Evolutionary conservation across 805 yeast genomes (phyloP), one percentile per base, ranked within the genome.

Genomic region (Millerago galiae): DNA sequence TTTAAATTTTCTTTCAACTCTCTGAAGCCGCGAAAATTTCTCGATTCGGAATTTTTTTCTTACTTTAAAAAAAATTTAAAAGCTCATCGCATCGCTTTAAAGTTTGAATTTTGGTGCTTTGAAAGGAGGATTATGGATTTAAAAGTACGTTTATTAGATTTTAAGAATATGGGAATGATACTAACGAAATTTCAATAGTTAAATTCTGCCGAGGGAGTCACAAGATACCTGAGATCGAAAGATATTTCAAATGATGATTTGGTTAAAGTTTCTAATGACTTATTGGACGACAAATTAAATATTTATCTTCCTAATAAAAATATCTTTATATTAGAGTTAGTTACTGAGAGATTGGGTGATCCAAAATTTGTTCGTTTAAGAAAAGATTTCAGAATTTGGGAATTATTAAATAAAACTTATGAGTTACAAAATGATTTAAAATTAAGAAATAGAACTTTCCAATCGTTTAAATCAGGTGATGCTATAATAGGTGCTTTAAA

Each of bases 281-380:
- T 69, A 26, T 55, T 75, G 16, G 66, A 58, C 25, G 61, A 56
- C 15, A 42, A 57, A 31, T 42, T 58, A 41, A 56, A 41, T 1
- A 65, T 76, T 2, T 70, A 66, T 42, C 67, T 83, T 12, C 90
- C 89, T 8, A 74, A 79, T 43, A 64, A 64, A 41, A 70, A 71
- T 18, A 54, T 60, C 1, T 83, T 83, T 48, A 61, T 81, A 4
- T 65, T 81, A 38, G 85, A 79, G 37, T 63, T 83, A 28, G 46
- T 83, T 1, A 67, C 76, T 40, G 87, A 81, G 53, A 65, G 89
- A 42, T 58, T 83, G 53, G 72, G 73, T 43, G 85, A 79, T 43
- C 46, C 49, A 9, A 69, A 68, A 36, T 56, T 60, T n/a, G 47
- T 58, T 2, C 47, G 54, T 6, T 79, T 78, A 66, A 77, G 71